Conservation (phyloP, 2,329 filamentous ascomycete genomes). For the Huntiella abstrusa region DNA sequence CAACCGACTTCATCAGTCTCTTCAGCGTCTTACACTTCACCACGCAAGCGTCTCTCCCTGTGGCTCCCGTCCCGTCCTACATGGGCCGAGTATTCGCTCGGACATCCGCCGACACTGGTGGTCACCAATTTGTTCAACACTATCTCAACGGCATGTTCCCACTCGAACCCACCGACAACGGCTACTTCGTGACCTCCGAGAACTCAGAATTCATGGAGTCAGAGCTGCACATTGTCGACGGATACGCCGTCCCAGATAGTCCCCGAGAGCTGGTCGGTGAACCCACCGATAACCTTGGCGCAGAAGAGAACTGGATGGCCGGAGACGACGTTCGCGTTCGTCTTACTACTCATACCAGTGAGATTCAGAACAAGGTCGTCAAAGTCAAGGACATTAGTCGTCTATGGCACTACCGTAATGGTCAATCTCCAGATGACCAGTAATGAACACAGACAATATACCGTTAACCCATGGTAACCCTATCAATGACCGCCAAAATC, state of each 20-base stretch:
- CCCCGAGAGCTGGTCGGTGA: background rate
- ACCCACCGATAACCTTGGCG: too few species aligned
- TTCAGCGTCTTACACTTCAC: constrained; percentile 58
- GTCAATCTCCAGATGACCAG: constrained; percentile 25
- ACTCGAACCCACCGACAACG: constrained; percentile 25
- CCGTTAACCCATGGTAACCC: too few species aligned
- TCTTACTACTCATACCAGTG: constrained; percentile 1
- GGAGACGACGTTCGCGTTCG: background rate
- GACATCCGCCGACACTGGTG: constrained; percentile 25
- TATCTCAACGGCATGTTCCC: constrained; percentile 45
- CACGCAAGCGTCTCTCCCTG: constrained; percentile 22
- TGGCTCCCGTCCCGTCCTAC: constrained; percentile 35
- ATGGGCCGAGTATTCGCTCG: constrained; percentile 42
- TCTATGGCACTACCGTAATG: constrained; percentile 44
- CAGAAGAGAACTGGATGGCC: constrained; percentile 1
- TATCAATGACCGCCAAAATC: too few species aligned
- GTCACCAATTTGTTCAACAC: constrained; percentile 41
- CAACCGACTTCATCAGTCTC: constrained; percentile 51
- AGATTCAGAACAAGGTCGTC: constrained; percentile 16
- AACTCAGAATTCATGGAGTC: constrained; percentile 44
- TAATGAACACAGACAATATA: too few species aligned
- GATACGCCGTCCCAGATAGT: constrained; percentile 17
- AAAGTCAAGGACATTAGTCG: constrained; percentile 42
- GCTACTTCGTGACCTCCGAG: constrained; percentile 24
- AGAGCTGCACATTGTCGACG: constrained; percentile 26